Conservation (phyloP, 2,329 filamentous ascomycete species). For the Waltergamsia citrina region DNA sequence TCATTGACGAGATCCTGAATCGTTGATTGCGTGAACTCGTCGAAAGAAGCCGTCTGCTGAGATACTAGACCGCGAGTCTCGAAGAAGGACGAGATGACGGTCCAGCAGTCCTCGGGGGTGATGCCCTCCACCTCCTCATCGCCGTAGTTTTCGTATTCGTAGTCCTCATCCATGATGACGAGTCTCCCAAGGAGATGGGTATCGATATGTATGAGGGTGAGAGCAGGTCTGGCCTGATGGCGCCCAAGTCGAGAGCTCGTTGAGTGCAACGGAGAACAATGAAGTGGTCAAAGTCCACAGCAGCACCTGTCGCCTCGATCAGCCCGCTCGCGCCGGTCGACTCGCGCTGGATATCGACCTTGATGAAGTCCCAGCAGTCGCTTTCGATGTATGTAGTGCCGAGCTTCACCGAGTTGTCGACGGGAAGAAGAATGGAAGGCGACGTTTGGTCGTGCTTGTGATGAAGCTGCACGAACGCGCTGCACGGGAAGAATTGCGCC, state of each 20-base stretch:
- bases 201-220: neutral
- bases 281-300: too few species aligned
- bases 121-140: slow-evolving; percentile 62
- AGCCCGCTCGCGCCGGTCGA: too few species aligned
- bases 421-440: neutral
- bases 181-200: neutral
- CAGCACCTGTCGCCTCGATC: too few species aligned
- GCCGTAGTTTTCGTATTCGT: slow-evolving; percentile 61
- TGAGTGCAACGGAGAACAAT: too few species aligned
- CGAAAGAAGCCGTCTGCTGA: slow-evolving; percentile 96
- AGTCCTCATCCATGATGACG: slow-evolving; percentile 41
- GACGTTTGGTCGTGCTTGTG: neutral
- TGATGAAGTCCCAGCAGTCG: too few species aligned
- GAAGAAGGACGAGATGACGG: slow-evolving; percentile 94
- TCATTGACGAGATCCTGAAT: slow-evolving; percentile 93
- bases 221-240: neutral
- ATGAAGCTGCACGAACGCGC: slow-evolving; percentile 3
- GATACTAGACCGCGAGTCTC: slow-evolving; percentile 92
- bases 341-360: too few species aligned
- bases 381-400: too few species aligned
- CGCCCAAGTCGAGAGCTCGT: too few species aligned
- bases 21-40: slow-evolving; percentile 89
- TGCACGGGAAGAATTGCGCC: slow-evolving; percentile 4
- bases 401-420: too few species aligned
- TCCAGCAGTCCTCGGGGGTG: slow-evolving; percentile 97